Conservation (phyloP, 495 filamentous ascomycete genomes). For the Neurospora cerealis region DNA sequence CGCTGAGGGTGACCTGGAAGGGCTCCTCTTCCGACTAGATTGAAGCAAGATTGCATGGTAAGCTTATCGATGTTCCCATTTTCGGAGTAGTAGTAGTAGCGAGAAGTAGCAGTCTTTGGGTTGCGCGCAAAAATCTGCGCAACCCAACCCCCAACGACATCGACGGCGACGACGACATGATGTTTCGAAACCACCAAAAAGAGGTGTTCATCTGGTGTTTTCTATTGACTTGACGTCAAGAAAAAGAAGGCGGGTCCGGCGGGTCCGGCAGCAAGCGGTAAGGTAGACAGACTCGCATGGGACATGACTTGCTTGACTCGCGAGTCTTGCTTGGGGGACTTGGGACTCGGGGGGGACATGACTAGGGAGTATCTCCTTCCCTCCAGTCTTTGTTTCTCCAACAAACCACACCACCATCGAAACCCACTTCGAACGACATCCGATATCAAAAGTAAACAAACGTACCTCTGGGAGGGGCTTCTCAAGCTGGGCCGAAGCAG, state of each 20-base stretch:
- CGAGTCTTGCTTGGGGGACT: not conserved
- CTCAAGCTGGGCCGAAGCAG: slow-evolving; percentile 81
- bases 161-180: not conserved
- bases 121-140: not conserved
- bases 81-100: not conserved
- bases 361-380: not conserved
- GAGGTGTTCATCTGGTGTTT: not conserved
- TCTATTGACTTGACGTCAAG: not conserved
- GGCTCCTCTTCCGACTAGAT: slow-evolving; percentile 84
- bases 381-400: not conserved
- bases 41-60: not conserved
- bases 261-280: not conserved
- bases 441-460: not conserved
- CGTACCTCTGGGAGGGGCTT: slow-evolving; percentile 66
- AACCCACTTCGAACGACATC: not conserved
- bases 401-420: not conserved
- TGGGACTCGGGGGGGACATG: not conserved
- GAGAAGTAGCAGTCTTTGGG: not conserved
- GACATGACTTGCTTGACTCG: not conserved
- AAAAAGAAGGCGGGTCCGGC: not conserved
- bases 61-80: not conserved
- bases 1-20: slow-evolving; percentile 84
- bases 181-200: not conserved
- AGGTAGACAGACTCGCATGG: not conserved
- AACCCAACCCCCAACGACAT: not conserved